Base-by-base conservation (phyloP, 1,284 basidiomycete species). In the Apiotrichum laibachii region DNA sequence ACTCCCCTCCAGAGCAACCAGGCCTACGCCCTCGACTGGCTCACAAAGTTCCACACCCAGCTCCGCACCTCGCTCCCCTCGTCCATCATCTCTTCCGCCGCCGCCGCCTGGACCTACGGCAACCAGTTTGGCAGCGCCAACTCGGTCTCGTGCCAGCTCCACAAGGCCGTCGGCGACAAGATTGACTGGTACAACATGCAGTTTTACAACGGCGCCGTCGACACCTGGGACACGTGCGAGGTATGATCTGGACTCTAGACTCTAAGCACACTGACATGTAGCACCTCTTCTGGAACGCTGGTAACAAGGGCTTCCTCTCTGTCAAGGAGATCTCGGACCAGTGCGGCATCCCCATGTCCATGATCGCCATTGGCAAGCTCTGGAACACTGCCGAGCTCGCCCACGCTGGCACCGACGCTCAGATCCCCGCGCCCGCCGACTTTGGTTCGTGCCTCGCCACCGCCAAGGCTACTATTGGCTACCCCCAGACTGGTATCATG, bases 141-240 rank as follows among this genome's bases (percentile, higher is more conserved):
- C 51, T 51, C 50, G n/a, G 73, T 72, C 2, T 78, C 77, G 60
- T 67, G 68, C 53, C 63, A 65, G 50, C 67, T 78, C 49, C 69
- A 75, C 55, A 39, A 68, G 33, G 62, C 66, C 9, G 69, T 70
- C 12, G 76, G 77, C 10, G 53, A 62, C 50, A 56, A 39, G 37
- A 62, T 60, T 43, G 35, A 43, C 15, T 65, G 57, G 66, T 74
- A 73, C 68, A 76, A 77, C 61, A 58, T 79, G 47, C 79, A 80
- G 66, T 78, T 77, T 68, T 80, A 79, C 67, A 79, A 79, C 59
- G 61, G 61, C 45, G 31, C 42, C 47, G 37, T 39, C 21, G 45
- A 40, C 52, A 56, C 61, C 21, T 63, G 62, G 62, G 53, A 63
- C 58, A 63, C 59, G 18, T 63, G 62, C 59, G 56, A 60, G 51